Base-by-base conservation (phyloP, 2,329 filamentous ascomycete genomes). In the Pseudogymnoascus sp. region DNA sequence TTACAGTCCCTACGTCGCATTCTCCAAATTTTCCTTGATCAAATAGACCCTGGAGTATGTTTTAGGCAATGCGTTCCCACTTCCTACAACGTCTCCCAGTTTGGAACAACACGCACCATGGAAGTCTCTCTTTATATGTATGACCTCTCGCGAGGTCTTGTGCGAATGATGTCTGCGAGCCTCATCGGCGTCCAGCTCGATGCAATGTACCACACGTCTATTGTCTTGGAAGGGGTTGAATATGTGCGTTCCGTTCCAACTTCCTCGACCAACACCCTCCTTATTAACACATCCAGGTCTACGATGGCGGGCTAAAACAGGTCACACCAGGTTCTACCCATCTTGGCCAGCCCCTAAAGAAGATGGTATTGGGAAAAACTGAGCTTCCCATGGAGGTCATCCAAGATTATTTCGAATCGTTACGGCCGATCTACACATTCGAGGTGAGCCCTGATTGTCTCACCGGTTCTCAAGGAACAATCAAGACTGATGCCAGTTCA, bases 191-290 rank as follows among this genome's bases (percentile, higher is more conserved):
- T 80, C 1, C 85, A 88, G 60, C 90, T 97, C 59, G 93, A 97
- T 74, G 94, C 94, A 61, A 85, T 99, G 60, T 97, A 97, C 69
- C 94, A 99, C 74, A 97, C 94, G 0, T 90, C 92, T 0, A 86
- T 99, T 61, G 87, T 96, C 42, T 80, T 97, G 39, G 83, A 86
- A 60, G 87, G 87, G n/a, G 82, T 88, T 59, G 94, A 99, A 75
- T 97, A 96, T 74, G 84, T 59, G 25, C 7, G 58, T 59, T 59
- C n/a, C n/a, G 9, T 15, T 18, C 58, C 12, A 1, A 15, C 67
- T 62, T 71, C 65, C 39, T 12, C 2, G 33, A 36, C 31, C 10
- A 60, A n/a, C n/a, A 8, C 86, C 21, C 15, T 8, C 13, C 21
- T 27, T 31, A 59, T 31, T 59, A 18, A 59, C 58, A 27, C 12